Conservation (phyloP, 139 green algal genomes). For the Pleodorina starrii region DNA sequence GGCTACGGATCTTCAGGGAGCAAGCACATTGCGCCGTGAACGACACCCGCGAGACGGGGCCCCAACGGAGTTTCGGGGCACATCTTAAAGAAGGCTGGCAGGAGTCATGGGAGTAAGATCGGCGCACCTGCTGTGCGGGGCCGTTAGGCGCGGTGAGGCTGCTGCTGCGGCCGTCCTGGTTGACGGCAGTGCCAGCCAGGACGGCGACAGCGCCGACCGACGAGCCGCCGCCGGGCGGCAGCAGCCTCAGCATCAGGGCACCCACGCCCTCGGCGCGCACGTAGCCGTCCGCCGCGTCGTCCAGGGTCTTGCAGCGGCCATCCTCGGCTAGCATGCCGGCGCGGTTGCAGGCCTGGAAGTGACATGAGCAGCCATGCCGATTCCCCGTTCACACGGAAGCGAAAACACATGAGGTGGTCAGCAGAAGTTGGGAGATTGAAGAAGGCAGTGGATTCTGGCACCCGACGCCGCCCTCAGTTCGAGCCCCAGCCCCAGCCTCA, state of each 20-base stretch:
- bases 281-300: constrained; percentile 84
- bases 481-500: too few relatives aligned
- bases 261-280: constrained; percentile 20
- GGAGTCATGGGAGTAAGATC: not conserved
- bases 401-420: too few relatives aligned
- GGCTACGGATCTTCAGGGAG: too few relatives aligned
- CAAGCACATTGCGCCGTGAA: too few relatives aligned
- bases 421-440: too few relatives aligned
- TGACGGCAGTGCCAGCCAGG: constrained; percentile 64
- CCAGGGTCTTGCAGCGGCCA: constrained; percentile 91
- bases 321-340: constrained; percentile 87
- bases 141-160: constrained; percentile 92
- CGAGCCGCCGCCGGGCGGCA: not conserved
- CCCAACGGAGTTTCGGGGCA: too few relatives aligned
- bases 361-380: too few relatives aligned
- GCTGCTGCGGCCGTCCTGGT: constrained; percentile 90
- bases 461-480: too few relatives aligned
- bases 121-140: constrained; percentile 80
- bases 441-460: too few relatives aligned
- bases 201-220: constrained; percentile 44
- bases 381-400: too few relatives aligned
- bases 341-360: constrained; percentile 51
- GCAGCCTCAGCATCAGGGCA: not conserved
- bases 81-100: too few relatives aligned
- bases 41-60: too few relatives aligned